Percentiles rank a stretch among this genome's conserved stretches.
Evolutionary conservation across 2,329 filamentous ascomycete genomes (phyloP).

Genomic region (Aspergillus sp.): DNA sequence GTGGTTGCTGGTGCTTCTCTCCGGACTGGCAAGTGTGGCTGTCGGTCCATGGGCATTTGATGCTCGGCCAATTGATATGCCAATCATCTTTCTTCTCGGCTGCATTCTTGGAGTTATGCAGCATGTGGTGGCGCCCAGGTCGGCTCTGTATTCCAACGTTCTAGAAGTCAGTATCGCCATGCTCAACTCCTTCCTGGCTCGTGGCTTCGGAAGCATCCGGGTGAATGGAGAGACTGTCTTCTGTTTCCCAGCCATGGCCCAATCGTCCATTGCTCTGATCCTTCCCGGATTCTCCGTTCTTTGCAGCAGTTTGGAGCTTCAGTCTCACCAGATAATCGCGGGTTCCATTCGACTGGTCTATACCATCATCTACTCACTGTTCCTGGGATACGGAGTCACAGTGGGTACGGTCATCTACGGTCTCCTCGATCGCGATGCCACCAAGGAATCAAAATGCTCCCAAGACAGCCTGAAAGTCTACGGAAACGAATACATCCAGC

Average conservation of each 20-base stretch:
- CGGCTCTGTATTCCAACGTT: neutral
- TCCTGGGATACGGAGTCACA: conserved; percentile 64
- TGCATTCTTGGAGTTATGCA: neutral
- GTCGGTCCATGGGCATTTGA: neutral
- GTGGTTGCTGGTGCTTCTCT: neutral
- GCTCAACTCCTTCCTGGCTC: conserved; percentile 60
- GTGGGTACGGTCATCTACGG: conserved; percentile 58
- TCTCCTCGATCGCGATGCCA: conserved; percentile 49
- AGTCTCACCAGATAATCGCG: conserved; percentile 60
- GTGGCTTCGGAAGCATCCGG: conserved; percentile 59
- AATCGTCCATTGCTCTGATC: conserved; percentile 64
- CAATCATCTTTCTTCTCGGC: neutral
- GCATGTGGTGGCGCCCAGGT: neutral
- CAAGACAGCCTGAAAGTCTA: conserved; percentile 35
- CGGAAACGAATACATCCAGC: neutral
- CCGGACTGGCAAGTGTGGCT: neutral
- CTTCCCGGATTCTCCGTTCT: conserved; percentile 60
- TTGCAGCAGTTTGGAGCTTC: conserved; percentile 56
- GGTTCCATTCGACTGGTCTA: conserved; percentile 67
- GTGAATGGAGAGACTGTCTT: conserved; percentile 53
- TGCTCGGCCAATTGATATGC: neutral
- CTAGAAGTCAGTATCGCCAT: neutral
- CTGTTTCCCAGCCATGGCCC: conserved; percentile 54
- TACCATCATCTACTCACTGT: conserved; percentile 63
- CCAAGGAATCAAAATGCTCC: conserved; percentile 38